Conservation (phyloP, 192 early-diverging fungal genomes). For the Coemansia sp. region DNA sequence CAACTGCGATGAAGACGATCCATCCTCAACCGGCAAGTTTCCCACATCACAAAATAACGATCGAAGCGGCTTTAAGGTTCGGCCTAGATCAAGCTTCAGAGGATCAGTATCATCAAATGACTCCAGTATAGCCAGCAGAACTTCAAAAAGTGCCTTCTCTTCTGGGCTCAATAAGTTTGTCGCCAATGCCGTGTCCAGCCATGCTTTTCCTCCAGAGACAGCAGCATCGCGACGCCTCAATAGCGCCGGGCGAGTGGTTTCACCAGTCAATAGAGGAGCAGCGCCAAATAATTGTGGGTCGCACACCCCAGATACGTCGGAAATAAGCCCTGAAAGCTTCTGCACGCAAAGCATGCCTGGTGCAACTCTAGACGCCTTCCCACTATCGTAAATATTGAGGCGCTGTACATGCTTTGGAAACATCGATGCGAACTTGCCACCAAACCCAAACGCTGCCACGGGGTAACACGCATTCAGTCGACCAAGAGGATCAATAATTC, state of each 20-base stretch:
- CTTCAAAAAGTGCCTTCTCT: slow-evolving; percentile 30
- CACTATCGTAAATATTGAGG: slow-evolving; percentile 46
- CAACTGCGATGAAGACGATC: background rate
- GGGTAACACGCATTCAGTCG: slow-evolving; percentile 51
- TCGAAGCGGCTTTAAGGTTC: slow-evolving; percentile 56
- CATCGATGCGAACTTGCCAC: slow-evolving; percentile 66
- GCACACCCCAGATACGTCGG: slow-evolving; percentile 8
- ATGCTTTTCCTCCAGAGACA: slow-evolving; percentile 25
- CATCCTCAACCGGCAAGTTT: slow-evolving; percentile 30
- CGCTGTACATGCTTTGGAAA: slow-evolving; percentile 66
- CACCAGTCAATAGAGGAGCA: slow-evolving; percentile 63
- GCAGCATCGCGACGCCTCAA: slow-evolving; percentile 49
- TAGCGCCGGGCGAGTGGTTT: slow-evolving; percentile 64
- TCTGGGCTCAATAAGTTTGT: slow-evolving; percentile 5
- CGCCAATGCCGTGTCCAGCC: slow-evolving; percentile 9
- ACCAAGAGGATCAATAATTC: slow-evolving; percentile 25
- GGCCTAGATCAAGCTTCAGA: slow-evolving; percentile 8
- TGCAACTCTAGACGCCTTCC: slow-evolving; percentile 46
- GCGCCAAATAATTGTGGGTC: slow-evolving; percentile 4
- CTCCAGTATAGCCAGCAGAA: slow-evolving; percentile 24
- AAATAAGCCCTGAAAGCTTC: slow-evolving; percentile 51
- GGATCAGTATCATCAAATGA: slow-evolving; percentile 22
- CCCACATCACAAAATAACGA: slow-evolving; percentile 45
- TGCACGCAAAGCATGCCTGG: slow-evolving; percentile 59
- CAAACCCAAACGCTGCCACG: slow-evolving; percentile 73